Percentiles rank a stretch among this genome's conserved stretches.
Evolutionary conservation across 2,329 filamentous ascomycete species (phyloP).

Genomic region (Rhynchosporium agropyri): DNA sequence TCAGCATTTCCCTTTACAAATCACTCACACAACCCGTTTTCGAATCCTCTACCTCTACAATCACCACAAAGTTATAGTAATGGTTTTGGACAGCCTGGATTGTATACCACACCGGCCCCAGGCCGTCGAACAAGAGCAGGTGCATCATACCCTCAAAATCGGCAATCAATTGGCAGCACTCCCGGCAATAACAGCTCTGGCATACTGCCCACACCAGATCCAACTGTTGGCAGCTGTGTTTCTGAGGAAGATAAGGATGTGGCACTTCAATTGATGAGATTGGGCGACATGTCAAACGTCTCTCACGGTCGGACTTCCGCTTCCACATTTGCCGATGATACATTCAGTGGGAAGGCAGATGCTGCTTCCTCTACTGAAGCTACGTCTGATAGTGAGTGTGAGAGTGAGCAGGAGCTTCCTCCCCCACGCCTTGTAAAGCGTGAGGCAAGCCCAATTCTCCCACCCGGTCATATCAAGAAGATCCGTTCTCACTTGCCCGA

Average conservation of each 20-base stretch:
- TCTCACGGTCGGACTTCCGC: conserved; percentile 91
- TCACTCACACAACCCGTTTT: conserved; percentile 77
- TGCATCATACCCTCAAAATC: conserved; percentile 54
- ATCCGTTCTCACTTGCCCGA: conserved; percentile 54
- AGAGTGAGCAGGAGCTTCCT: conserved; percentile 64
- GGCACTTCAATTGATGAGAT: conserved; percentile 92
- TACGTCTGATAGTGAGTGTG: conserved; percentile 75
- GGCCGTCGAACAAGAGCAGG: conserved; percentile 68
- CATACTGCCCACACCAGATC: conserved; percentile 88
- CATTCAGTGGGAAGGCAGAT: conserved; percentile 87
- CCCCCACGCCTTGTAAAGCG: conserved; percentile 60
- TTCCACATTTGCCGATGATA: conserved; percentile 83
- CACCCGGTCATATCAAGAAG: conserved; percentile 48
- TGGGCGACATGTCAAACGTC: conserved; percentile 91
- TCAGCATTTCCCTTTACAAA: conserved; percentile 74
- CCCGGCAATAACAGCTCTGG: conserved; percentile 53
- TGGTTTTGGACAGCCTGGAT: conserved; percentile 55
- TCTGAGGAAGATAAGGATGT: conserved; percentile 95
- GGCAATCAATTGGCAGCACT: conserved; percentile 46
- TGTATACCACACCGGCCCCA: conserved; percentile 68
- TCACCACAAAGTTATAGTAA: conserved; percentile 78
- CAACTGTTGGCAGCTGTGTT: conserved; percentile 95
- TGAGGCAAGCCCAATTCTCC: conserved; percentile 56
- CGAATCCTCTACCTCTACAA: conserved; percentile 74
- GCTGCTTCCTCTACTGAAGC: conserved; percentile 81